These are phyloP conservation scores for Ceratonia siliqua DNA, from an alignment of 306 rosid genomes.

Conservation along the genomic window DNA sequence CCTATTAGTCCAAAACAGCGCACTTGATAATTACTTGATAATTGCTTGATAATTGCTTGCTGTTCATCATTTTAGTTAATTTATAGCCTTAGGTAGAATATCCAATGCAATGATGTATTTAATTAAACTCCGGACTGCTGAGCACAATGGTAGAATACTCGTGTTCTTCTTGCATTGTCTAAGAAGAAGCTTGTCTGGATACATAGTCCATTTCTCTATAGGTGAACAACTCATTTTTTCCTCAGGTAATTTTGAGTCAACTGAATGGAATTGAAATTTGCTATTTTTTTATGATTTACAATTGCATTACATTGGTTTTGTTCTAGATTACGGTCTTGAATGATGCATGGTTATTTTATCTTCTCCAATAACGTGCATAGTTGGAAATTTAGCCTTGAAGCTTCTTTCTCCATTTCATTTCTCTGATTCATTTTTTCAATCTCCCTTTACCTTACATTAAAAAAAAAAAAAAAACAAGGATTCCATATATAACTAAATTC, in stretches of 20 bases:
- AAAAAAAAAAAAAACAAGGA: slow-evolving; percentile 21
- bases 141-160: too few species aligned
- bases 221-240: slow-evolving; percentile 90
- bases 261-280: slow-evolving; percentile 8
- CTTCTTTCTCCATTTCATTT: neutral
- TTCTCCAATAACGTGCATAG: neutral
- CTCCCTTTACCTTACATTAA: neutral
- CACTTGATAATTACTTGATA: too few species aligned
- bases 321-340: slow-evolving; percentile 22
- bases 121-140: too few species aligned
- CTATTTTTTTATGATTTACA: slow-evolving; percentile 12
- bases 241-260: slow-evolving; percentile 61
- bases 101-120: too few species aligned
- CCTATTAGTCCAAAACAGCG: too few species aligned
- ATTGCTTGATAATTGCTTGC: too few species aligned
- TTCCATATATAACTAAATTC: neutral
- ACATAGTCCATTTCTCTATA: slow-evolving; percentile 60
- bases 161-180: too few species aligned
- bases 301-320: slow-evolving; percentile 19
- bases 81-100: too few species aligned
- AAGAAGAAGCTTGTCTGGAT: too few species aligned
- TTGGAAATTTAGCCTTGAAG: neutral
- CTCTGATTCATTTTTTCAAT: slow-evolving; percentile 1
- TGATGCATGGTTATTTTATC: slow-evolving; percentile 3
- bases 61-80: too few species aligned